Base-by-base conservation (phyloP, 1,139 yeast species). In the Pichia terricola region DNA sequence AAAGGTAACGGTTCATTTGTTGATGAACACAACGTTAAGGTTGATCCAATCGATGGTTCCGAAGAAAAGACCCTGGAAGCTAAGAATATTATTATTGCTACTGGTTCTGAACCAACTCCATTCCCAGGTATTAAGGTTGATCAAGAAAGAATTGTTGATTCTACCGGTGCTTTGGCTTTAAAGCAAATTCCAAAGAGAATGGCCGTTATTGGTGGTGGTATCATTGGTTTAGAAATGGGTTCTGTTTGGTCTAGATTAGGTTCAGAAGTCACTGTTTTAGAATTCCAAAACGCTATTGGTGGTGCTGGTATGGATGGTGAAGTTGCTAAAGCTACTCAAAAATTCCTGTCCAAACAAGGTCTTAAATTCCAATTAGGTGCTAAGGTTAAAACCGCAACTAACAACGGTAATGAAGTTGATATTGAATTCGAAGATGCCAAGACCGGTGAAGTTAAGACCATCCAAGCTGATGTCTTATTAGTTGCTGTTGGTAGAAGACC, bases 401-500 rank as follows among this genome's bases (percentile, higher is more conserved):
- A 95, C 68, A 81, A 86, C 45, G 96, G 96, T 54, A 96, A 88
- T 31, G 66, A 69, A 38, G 98, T 94, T 54, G 78, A 82, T 61
- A 76, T 89, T 59, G 94, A 82, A 65, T 86, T 83, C 53, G 98
- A 91, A 73, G 80, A 85, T 60, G 89, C 79, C 61, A 91, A 91
- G 74, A 69, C 78, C 45, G 96, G 96, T 60, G 78, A 83, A 70
- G 73, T 77, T 59, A 91, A 82, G 66, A 66, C 77, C 37, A 59
- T 94, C 45, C 94, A 88, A 55, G 84, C 96, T 46, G 98, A 94
- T 63, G 95, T 89, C 38, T 74, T 91, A 60, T 75, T 91, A 59
- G 98, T 94, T 49, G 97, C 98, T 52, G 87, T 94, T 59, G 99
- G 99, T 64, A 88, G 99, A 76, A 88, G 97, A 72, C 98, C 99